A percentile compares a stretch with the other conserved stretches of the same genome.
These are phyloP conservation scores for Phascolomyces articulosus DNA, from an alignment of 371 early-diverging fungal species.

Conservation along the genomic window DNA sequence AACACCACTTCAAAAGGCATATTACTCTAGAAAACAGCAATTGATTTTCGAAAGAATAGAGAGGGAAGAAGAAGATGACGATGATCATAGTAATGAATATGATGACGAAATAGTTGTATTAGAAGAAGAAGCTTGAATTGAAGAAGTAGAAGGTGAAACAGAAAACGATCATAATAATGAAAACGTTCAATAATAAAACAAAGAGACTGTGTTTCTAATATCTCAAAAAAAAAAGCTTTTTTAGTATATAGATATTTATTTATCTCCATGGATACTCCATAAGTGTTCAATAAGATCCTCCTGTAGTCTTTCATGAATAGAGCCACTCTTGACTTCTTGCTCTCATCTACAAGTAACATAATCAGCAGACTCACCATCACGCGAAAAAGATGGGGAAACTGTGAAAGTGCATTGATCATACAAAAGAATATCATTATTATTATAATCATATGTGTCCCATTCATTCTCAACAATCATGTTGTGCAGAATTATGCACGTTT, in stretches of 20 bases:
- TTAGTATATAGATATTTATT: neutral
- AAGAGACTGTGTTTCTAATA: too few relatives aligned
- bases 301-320: neutral
- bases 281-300: neutral
- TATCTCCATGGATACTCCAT: neutral
- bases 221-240: too few relatives aligned
- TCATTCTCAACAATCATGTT: constrained; percentile 5
- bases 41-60: neutral
- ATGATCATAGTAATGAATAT: too few relatives aligned
- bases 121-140: neutral
- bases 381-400: neutral
- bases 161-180: too few relatives aligned
- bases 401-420: neutral
- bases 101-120: neutral
- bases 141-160: too few relatives aligned
- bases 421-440: neutral
- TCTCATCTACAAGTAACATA: neutral
- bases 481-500: neutral
- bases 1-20: neutral
- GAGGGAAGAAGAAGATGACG: neutral
- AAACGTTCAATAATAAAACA: too few relatives aligned
- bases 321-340: neutral
- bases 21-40: neutral
- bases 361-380: neutral
- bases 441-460: neutral